Percentiles rank a stretch among this genome's conserved stretches.
These are phyloP conservation scores for Fragaria nilgerrensis DNA, from an alignment of 306 rosid species.

Conservation along the genomic window DNA sequence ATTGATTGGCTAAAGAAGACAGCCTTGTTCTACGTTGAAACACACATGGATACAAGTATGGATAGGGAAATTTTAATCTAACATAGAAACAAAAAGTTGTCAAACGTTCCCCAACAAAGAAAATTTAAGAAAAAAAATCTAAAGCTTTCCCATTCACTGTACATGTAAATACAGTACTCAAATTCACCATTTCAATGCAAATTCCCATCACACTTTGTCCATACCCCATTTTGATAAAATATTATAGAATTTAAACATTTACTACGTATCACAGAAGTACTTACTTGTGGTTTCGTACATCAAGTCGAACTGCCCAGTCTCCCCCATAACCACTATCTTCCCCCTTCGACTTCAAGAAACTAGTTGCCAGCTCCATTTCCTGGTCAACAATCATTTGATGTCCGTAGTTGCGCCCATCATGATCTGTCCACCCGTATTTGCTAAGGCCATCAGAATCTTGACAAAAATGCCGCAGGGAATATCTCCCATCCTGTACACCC, in stretches of 20 bases:
- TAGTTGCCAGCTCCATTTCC: conserved; percentile 61
- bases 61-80: neutral
- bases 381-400: conserved; percentile 77
- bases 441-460: conserved; percentile 73
- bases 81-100: neutral
- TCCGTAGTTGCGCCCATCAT: conserved; percentile 85
- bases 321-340: conserved; percentile 93
- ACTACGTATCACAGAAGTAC: conserved; percentile 13
- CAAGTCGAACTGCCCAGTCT: conserved; percentile 83
- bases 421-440: conserved; percentile 80
- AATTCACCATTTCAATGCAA: neutral
- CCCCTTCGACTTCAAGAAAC: conserved; percentile 74
- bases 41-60: neutral
- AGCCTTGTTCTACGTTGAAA: neutral
- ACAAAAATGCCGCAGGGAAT: conserved; percentile 55
- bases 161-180: neutral
- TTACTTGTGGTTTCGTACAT: conserved; percentile 56
- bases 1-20: conserved; percentile 9
- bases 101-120: neutral
- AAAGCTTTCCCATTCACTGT: neutral
- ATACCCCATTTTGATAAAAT: conserved; percentile 2
- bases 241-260: conserved; percentile 17
- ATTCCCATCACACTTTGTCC: neutral
- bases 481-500: conserved; percentile 65
- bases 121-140: neutral